Evolutionary conservation across 352 stramenopile genomes (phyloP), one percentile per base, ranked within the genome.

Genomic region (Labyrinthula sp.): DNA sequence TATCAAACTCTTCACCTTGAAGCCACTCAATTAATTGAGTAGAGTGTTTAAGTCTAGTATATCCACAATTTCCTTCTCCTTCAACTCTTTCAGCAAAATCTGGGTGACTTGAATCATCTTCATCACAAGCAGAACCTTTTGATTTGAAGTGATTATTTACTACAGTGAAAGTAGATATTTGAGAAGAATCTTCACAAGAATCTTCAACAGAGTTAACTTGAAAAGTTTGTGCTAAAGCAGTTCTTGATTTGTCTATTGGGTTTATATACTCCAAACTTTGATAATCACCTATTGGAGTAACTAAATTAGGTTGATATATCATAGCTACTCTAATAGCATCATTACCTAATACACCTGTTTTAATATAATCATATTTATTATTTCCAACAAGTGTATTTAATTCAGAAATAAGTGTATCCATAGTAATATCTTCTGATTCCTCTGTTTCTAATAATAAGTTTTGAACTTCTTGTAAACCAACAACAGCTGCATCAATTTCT

Each of bases 311-410:
- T 35, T 52, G 43, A 35, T 52, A 52, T 12, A 52, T 54, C 31
- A 52, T 50, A 23, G 34, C 33, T 24, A 15, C 28, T 20, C 33
- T 52, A 35, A 50, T 52, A 9, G 23, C 33, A 54, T 52, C 43
- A 2, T 8, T 10, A 17, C 26, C 40, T 7, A 47, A n/a, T n/a
- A n/a, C n/a, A n/a, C n/a, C 20, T 5, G 9, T 54, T 6, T 35
- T 35, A 7, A 28, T 33, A n/a, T 22, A 12, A 15, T 12, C 12
- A n/a, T 12, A 12, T 12, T 2, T 21, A 7, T 10, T 9, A 7
- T 27, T 28, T 7, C 43, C 43, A 15, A 28, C 20, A 12, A 36
- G 33, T n/a, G 33, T 47, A 35, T 52, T 52, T 18, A 52, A 29
- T 18, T 28, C 35, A 14, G 45, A 20, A 4, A 52, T 25, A 35